phyloP scores from a whole-genome alignment of 2,329 filamentous ascomycete species.

The Talaromyces sp. region DNA sequence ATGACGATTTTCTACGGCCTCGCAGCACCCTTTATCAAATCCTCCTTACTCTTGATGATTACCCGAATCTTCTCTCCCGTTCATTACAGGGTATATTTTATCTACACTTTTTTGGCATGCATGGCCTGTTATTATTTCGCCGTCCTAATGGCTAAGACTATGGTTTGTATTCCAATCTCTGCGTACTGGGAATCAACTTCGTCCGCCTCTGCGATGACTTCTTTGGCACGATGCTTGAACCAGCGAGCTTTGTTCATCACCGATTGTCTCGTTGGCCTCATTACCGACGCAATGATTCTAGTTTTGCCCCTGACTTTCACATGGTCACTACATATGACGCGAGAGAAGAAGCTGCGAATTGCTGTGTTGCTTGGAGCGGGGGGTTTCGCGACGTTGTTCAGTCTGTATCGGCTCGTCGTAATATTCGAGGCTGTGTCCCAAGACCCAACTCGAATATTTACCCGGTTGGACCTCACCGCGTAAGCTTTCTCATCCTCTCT shows the following conservation, averaged over 20 bases:
- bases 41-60: constrained; percentile 5
- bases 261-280: constrained; percentile 13
- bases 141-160: background rate
- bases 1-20: constrained; percentile 3
- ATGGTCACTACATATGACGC: constrained; percentile 44
- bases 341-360: constrained; percentile 35
- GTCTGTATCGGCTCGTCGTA: background rate
- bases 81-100: constrained; percentile 2
- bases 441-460: background rate
- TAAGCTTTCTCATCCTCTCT: background rate
- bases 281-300: constrained; percentile 55
- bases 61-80: constrained; percentile 1
- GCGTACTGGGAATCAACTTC: constrained; percentile 5
- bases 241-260: constrained; percentile 7
- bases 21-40: constrained; percentile 8
- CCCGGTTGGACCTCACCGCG: background rate
- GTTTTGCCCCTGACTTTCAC: constrained; percentile 22
- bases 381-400: constrained; percentile 5
- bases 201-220: background rate
- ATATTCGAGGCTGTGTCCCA: background rate
- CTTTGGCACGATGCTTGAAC: background rate
- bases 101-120: constrained; percentile 3
- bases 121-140: constrained; percentile 1
- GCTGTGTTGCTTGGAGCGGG: constrained; percentile 1
- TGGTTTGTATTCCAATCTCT: constrained; percentile 3